Percentiles rank a stretch among this genome's conserved stretches.
These are phyloP conservation scores for Collybia mongolica DNA, from an alignment of 768 basidiomycete genomes.

Conservation along the genomic window DNA sequence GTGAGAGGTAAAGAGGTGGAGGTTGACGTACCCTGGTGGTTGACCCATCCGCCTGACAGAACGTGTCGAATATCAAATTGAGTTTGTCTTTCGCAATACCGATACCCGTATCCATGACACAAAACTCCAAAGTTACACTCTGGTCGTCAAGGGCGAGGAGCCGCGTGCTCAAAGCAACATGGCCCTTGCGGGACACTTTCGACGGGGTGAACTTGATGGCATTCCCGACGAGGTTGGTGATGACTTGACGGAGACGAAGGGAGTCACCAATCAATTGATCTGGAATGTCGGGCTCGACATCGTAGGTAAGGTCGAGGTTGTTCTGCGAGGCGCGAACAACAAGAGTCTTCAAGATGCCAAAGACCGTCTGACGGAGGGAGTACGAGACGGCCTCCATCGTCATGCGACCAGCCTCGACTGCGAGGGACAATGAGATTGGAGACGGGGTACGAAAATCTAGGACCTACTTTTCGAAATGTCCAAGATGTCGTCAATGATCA, in stretches of 20 bases:
- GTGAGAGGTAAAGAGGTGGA: conserved; percentile 8
- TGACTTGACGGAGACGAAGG: conserved; percentile 89
- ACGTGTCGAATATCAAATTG: conserved; percentile 98
- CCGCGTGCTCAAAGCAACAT: conserved; percentile 86
- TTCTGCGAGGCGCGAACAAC: conserved; percentile 97
- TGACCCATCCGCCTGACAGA: conserved; percentile 98
- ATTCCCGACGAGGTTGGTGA: conserved; percentile 93
- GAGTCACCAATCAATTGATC: conserved; percentile 98
- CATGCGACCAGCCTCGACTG: conserved; percentile 99
- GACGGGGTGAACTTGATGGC: conserved; percentile 96
- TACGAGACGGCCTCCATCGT: conserved; percentile 99
- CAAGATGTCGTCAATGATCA: conserved; percentile 99
- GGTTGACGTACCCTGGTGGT: conserved; percentile 75
- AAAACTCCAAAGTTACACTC: conserved; percentile 92
- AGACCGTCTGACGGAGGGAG: conserved; percentile 94
- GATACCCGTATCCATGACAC: conserved; percentile 96
- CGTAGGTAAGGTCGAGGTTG: conserved; percentile 93
- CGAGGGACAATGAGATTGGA: conserved; percentile 11
- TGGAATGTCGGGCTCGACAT: conserved; percentile 93
- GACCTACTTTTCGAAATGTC: conserved; percentile 98
- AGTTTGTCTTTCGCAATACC: conserved; percentile 98
- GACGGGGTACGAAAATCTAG: background rate
- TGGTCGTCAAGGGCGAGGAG: conserved; percentile 77
- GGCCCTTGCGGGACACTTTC: conserved; percentile 76
- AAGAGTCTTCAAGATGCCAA: conserved; percentile 96